Evolutionary conservation across 441 rosid genomes (phyloP).

Genomic region (Rhodomyrtus psidioides): DNA sequence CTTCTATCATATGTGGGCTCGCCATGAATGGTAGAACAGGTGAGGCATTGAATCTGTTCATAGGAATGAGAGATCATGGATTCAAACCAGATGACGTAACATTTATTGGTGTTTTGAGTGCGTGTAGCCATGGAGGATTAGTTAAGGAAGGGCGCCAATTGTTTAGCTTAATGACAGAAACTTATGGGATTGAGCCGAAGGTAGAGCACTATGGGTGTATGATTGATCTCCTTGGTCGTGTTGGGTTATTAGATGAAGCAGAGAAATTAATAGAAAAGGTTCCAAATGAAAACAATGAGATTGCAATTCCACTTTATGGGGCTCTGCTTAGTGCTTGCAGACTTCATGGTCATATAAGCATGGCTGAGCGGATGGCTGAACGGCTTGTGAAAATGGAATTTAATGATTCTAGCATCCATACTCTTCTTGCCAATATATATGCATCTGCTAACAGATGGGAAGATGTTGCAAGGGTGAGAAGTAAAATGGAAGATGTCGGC

Average conservation of each 20-base stretch:
- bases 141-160: slow-evolving; percentile 34
- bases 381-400: slow-evolving; percentile 32
- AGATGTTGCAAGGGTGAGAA: slow-evolving; percentile 12
- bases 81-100: slow-evolving; percentile 52
- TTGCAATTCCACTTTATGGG: slow-evolving; percentile 41
- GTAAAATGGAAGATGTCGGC: slow-evolving; percentile 9
- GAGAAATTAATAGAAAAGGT: slow-evolving; percentile 20
- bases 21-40: slow-evolving; percentile 43
- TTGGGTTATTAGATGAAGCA: slow-evolving; percentile 51
- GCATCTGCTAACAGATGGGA: slow-evolving; percentile 20
- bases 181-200: slow-evolving; percentile 36
- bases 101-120: slow-evolving; percentile 56
- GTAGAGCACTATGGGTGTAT: slow-evolving; percentile 60
- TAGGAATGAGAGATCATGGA: slow-evolving; percentile 31
- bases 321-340: slow-evolving; percentile 62
- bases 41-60: slow-evolving; percentile 39
- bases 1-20: slow-evolving; percentile 52
- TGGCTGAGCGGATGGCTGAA: slow-evolving; percentile 45
- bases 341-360: slow-evolving; percentile 36
- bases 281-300: slow-evolving; percentile 12
- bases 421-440: slow-evolving; percentile 35
- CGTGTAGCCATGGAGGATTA: slow-evolving; percentile 67
- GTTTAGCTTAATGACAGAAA: slow-evolving; percentile 36
- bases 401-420: slow-evolving; percentile 45
- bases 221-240: slow-evolving; percentile 66